Conservation (phyloP, 305 asterid genomes). For the Fraxinus nigra region DNA sequence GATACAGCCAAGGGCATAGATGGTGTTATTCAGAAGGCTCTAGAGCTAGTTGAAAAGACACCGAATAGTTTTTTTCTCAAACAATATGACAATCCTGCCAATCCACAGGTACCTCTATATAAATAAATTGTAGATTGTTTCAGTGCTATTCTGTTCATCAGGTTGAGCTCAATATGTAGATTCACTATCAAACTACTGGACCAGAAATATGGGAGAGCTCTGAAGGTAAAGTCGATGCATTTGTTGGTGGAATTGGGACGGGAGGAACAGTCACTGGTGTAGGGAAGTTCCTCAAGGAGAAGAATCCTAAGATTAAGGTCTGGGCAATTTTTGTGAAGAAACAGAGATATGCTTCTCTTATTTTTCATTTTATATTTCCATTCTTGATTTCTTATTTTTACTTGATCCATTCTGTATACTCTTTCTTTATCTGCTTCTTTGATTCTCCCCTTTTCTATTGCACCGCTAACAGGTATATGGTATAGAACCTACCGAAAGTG, state of each 20-base stretch:
- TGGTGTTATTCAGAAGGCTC: conserved; percentile 28
- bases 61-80: conserved; percentile 36
- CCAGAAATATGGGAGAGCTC: conserved; percentile 45
- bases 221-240: conserved; percentile 35
- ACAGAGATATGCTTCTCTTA: neutral
- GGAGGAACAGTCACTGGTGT: conserved; percentile 51
- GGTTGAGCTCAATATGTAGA: conserved; percentile 23
- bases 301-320: conserved; percentile 38
- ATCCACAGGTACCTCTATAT: conserved; percentile 35
- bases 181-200: conserved; percentile 50
- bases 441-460: neutral
- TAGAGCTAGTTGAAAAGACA: conserved; percentile 32
- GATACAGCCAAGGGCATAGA: conserved; percentile 39
- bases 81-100: conserved; percentile 48
- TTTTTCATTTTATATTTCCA: neutral
- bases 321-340: neutral
- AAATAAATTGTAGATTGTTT: neutral
- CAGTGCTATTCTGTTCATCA: conserved; percentile 3
- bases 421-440: neutral
- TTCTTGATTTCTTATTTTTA: neutral
- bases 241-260: conserved; percentile 45
- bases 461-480: conserved; percentile 34
- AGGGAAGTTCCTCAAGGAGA: conserved; percentile 46
- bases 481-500: conserved; percentile 41
- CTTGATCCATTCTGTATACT: neutral